Conservation (phyloP, 495 filamentous ascomycete species). For the Copromyces sp. region DNA sequence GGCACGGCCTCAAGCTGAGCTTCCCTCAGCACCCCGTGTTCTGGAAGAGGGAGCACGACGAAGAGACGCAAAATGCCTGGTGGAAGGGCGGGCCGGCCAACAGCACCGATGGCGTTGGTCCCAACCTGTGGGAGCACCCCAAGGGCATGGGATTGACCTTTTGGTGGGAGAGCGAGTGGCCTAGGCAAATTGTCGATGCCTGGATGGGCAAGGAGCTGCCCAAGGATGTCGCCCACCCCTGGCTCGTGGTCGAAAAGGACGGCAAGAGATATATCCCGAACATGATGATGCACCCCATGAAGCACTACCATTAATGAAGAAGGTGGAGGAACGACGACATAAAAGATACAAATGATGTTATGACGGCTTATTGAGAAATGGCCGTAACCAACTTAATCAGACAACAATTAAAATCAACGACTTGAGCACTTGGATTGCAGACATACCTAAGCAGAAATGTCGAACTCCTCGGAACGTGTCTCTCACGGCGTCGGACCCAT, state of each 20-base stretch:
- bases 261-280: slow-evolving; percentile 21
- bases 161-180: slow-evolving; percentile 26
- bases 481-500: background rate
- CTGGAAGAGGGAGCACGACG: slow-evolving; percentile 13
- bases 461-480: background rate
- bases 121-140: slow-evolving; percentile 14
- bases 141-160: slow-evolving; percentile 17
- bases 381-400: background rate
- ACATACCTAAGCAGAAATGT: background rate
- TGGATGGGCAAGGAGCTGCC: slow-evolving; percentile 15
- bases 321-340: background rate
- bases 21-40: slow-evolving; percentile 29
- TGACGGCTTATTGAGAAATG: background rate
- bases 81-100: slow-evolving; percentile 26
- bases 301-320: slow-evolving; percentile 8
- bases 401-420: background rate
- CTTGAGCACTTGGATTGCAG: background rate
- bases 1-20: slow-evolving; percentile 32
- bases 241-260: slow-evolving; percentile 14
- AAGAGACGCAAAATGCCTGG: slow-evolving; percentile 13
- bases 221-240: slow-evolving; percentile 8
- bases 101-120: slow-evolving; percentile 18
- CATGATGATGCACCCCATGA: slow-evolving; percentile 25
- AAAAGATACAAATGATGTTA: background rate
- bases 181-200: slow-evolving; percentile 13